Base-by-base conservation (phyloP, 1,139 yeast species). In the Diutina catenulata region DNA sequence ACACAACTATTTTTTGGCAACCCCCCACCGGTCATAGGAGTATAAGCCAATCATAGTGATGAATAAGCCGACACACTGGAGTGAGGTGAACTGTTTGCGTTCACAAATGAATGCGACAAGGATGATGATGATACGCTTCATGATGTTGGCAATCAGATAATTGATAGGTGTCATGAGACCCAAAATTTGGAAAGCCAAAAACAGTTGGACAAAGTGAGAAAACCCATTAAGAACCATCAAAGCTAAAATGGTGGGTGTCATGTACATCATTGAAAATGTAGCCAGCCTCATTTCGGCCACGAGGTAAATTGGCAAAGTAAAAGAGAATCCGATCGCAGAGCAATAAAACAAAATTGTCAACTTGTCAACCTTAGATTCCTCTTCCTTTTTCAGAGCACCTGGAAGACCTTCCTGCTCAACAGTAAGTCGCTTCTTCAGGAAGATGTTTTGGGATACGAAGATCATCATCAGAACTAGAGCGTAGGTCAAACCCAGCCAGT, bases 391-490 rank as follows among this genome's bases (percentile, higher is more conserved):
- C 39, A 45, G 50, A 35, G 44, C 15, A n/a, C 6, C 19, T 2
- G 35, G 35, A n/a, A 31, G 21, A 13, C 20, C 26, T 16, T 14
- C 9, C 16, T 13, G 36, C 5, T 33, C 36, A 36, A 54, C 48
- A 3, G 95, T 84, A 41, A 88, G 62, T 41, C 86, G 73, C 47
- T 74, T 77, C 56, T 88, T 88, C 37, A 95, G 91, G 60, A 84
- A 87, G 48, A 88, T 84, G 57, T 88, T 88, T 54, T 88, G 97
- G 13, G 86, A 68, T 14, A 88, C 97, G 60, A 88, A 88, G 38
- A 87, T 83, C 35, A 83, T 51, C 77, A 88, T 82, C 14, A 95
- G 83, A 26, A 80, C 49, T 42, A 83, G 75, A 2, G 96, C 95
- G 57, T 74, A 84, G 11, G 72, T 32, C 40, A 87, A 62, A 0